These are phyloP conservation scores for Zygoascus bituminiphila DNA, from an alignment of 805 yeast species.

Conservation along the genomic window DNA sequence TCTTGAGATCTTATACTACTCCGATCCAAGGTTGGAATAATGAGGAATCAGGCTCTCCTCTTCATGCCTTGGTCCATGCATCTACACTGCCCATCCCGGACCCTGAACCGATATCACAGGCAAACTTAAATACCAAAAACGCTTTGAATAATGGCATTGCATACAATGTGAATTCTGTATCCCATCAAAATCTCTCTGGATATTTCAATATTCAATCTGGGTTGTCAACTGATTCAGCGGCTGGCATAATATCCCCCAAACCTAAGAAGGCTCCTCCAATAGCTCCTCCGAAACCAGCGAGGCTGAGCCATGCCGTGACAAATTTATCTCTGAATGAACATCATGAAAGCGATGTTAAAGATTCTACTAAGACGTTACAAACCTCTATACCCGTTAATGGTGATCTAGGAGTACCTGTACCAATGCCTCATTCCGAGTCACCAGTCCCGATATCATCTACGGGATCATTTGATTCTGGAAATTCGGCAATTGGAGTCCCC, in stretches of 20 bases:
- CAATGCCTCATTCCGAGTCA: too few species aligned
- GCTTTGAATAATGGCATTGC: too few species aligned
- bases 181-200: too few species aligned
- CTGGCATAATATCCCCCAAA: neutral
- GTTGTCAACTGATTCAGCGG: neutral
- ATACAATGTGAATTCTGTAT: too few species aligned
- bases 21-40: neutral
- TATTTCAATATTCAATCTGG: neutral
- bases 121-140: too few species aligned
- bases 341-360: too few species aligned
- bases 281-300: constrained; percentile 16
- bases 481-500: too few species aligned
- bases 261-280: constrained; percentile 7
- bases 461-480: too few species aligned
- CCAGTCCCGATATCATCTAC: too few species aligned
- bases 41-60: neutral
- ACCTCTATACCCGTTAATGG: too few species aligned
- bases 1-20: neutral
- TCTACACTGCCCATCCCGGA: neutral
- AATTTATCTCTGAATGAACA: neutral
- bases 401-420: too few species aligned
- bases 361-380: too few species aligned
- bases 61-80: neutral
- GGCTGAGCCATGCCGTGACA: constrained; percentile 3
- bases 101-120: neutral